Percentiles rank a stretch among this genome's conserved stretches.
Conservation (phyloP, 1,284 basidiomycete species). For the Cutaneotrichosporon cavernicola region DNA sequence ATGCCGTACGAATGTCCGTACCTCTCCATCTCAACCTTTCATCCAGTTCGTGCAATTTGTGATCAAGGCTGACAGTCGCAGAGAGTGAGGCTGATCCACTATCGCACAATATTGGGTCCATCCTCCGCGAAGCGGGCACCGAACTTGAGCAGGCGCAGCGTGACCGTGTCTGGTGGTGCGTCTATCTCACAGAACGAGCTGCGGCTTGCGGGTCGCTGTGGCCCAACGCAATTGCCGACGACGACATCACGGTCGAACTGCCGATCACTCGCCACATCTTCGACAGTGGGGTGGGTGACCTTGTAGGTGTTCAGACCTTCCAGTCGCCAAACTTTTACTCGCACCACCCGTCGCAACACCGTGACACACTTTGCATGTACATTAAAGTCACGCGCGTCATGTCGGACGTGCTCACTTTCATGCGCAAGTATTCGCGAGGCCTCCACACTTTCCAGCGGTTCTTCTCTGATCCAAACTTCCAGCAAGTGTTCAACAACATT, state of each 20-base stretch:
- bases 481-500: slow-evolving; percentile 36
- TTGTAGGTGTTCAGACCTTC: slow-evolving; percentile 39
- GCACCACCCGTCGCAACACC: slow-evolving; percentile 34
- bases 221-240: slow-evolving; percentile 27
- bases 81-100: slow-evolving; percentile 14
- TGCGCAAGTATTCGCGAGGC: slow-evolving; percentile 39
- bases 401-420: slow-evolving; percentile 48
- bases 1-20: slow-evolving; percentile 34
- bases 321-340: slow-evolving; percentile 27
- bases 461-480: slow-evolving; percentile 34
- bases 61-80: not conserved
- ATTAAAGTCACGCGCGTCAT: slow-evolving; percentile 63
- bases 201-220: slow-evolving; percentile 10
- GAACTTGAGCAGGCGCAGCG: slow-evolving; percentile 40
- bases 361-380: slow-evolving; percentile 60
- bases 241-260: slow-evolving; percentile 46
- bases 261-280: slow-evolving; percentile 38
- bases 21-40: slow-evolving; percentile 40
- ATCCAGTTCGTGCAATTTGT: slow-evolving; percentile 22
- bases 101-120: slow-evolving; percentile 19
- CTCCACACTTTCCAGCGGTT: slow-evolving; percentile 33
- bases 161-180: slow-evolving; percentile 46
- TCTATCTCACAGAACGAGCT: slow-evolving; percentile 33
- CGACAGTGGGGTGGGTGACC: slow-evolving; percentile 23
- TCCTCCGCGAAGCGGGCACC: slow-evolving; percentile 11